Percentiles rank a stretch among this genome's conserved stretches.
phyloP scores from a whole-genome alignment of 176 grass and related monocot species.

The Leersia perrieri region DNA sequence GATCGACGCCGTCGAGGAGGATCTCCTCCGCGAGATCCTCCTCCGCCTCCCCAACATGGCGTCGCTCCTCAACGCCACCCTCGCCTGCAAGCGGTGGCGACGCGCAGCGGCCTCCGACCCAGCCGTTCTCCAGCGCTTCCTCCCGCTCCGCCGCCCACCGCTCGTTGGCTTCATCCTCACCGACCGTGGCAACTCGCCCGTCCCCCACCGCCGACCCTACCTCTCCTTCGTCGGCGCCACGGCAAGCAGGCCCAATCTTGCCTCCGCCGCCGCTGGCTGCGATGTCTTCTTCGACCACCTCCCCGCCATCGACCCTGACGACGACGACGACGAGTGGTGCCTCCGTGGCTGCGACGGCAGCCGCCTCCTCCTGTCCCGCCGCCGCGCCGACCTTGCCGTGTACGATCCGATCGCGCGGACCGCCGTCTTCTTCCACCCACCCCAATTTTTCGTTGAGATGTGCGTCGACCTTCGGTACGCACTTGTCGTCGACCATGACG shows the following conservation, averaged over 20 bases:
- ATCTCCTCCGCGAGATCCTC: neutral
- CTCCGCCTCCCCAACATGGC: slow-evolving; percentile 31
- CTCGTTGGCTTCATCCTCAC: slow-evolving; percentile 17
- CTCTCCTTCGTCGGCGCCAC: neutral
- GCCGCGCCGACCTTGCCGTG: too few species aligned
- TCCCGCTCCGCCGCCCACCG: too few species aligned
- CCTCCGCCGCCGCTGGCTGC: neutral
- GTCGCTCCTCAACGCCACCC: slow-evolving; percentile 9
- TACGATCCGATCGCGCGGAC: too few species aligned
- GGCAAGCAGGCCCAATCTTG: neutral
- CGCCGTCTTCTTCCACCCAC: too few species aligned
- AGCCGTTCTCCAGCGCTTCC: neutral
- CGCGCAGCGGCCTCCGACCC: slow-evolving; percentile 24
- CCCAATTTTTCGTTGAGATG: too few species aligned
- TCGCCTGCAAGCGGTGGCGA: slow-evolving; percentile 1
- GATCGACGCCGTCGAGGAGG: neutral
- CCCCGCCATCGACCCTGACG: too few species aligned
- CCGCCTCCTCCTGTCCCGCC: too few species aligned
- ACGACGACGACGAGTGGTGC: neutral
- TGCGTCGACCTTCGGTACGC: too few species aligned
- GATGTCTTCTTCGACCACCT: neutral
- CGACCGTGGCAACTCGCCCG: neutral
- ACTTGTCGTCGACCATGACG: too few species aligned
- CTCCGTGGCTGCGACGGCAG: too few species aligned
- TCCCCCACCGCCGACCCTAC: neutral